Percentiles rank a stretch among this genome's conserved stretches.
phyloP scores from a whole-genome alignment of 192 early-diverging fungal species.

The Lobulomyces angularis region DNA sequence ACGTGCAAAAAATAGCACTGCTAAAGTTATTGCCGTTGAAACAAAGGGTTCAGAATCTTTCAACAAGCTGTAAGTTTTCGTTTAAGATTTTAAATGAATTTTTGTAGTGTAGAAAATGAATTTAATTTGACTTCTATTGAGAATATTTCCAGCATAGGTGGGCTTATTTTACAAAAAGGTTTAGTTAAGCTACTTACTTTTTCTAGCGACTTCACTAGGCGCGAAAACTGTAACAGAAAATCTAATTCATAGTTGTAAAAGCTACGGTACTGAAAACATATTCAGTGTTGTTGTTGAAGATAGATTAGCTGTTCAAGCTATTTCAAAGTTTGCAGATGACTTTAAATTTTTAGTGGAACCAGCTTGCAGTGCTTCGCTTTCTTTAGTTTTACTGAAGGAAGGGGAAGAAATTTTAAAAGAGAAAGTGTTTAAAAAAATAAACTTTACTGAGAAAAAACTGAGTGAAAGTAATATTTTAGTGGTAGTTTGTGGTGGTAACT shows the following conservation, averaged over 20 bases:
- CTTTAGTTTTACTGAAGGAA: neutral
- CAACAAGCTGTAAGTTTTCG: no score
- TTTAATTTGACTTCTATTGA: no score
- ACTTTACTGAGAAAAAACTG: conserved; percentile 7
- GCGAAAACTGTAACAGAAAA: conserved; percentile 10
- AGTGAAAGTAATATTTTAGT: conserved; percentile 14
- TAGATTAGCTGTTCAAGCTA: conserved; percentile 11
- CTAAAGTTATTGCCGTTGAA: conserved; percentile 19
- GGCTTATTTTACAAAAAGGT: neutral
- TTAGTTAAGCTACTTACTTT: conserved; percentile 8
- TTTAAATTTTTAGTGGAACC: conserved; percentile 19
- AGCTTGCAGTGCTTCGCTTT: conserved; percentile 19
- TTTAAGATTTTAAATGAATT: no score
- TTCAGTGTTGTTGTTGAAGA: conserved; percentile 14
- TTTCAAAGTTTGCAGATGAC: conserved; percentile 16
- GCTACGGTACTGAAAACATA: conserved; percentile 9
- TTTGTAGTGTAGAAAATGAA: no score
- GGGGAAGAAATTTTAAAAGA: neutral
- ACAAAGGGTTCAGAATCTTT: conserved; percentile 17
- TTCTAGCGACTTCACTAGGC: conserved; percentile 24
- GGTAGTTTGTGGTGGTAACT: conserved; percentile 19
- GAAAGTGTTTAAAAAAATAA: conserved; percentile 6
- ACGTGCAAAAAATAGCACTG: neutral
- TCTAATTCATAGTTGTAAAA: conserved; percentile 5
- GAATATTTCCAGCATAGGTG: conserved; percentile 6